Evolutionary conservation across 1,284 basidiomycete genomes (phyloP), one percentile per base, ranked within the genome.

Genomic region (Omphalotus olearius): DNA sequence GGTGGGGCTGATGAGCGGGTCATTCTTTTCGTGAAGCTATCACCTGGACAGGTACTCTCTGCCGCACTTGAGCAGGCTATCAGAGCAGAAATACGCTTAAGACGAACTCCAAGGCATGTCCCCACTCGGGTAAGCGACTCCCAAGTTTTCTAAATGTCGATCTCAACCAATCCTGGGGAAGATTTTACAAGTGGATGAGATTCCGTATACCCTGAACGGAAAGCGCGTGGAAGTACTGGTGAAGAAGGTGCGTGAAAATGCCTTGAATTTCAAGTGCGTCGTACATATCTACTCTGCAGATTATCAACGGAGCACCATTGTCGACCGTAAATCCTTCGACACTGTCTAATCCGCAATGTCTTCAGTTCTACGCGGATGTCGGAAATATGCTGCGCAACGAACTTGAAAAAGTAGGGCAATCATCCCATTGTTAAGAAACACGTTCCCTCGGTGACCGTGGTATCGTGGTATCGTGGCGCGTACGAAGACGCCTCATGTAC

Each of bases 201-300:
- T 92, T 25, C 91, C 91, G 13, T 88, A 92, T 66, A 95, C 92
- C 11, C 70, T 93, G 50, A 94, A 93, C 58, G 86, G 87, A 30
- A 95, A 94, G 66, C 80, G 85, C 41, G 88, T 93, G 46, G 92
- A 94, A 66, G 86, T 91, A 10, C 78, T 87, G 7, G 83, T 89
- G 28, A 91, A 89, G 67, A 91, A 91, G 77, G 83, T 85, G 56
- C 59, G 69, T 54, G 23, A 23, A n/a, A 51, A 50, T 38, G 35
- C 51, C 37, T 4, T 45, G 46, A 39, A 53, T 49, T 58, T 55
- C 49, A 45, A 48, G 52, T 53, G 56, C 57, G 42, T 54, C 52
- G 60, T 45, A 60, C 55, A 60, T 52, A 57, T 50, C 53, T 26
- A 25, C 17, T 45, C 38, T 54, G 54, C 56, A 86, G 85, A 83